Evolutionary conservation across 495 filamentous ascomycete genomes (phyloP), one percentile per base, ranked within the genome.

Genomic region (Articulospora tetracladia): DNA sequence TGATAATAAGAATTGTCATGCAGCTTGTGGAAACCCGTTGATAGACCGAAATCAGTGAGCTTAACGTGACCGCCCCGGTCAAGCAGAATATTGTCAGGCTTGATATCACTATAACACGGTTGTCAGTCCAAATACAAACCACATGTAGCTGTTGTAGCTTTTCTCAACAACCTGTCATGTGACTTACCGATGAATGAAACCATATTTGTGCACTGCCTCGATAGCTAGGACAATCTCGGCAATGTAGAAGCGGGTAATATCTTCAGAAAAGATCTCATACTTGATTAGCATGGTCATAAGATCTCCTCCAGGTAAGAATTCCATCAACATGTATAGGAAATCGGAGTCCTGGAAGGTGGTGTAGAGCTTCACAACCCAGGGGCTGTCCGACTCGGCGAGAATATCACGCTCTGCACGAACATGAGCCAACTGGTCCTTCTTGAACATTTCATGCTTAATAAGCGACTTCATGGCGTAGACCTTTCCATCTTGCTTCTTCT

Each of bases 201-300:
- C 94, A 64, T 97, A 83, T 71, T 93, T 95, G 72, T 99, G 94
- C 46, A 99, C 94, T 1, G 94, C 93, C 69, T 99, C 95, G 62
- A 99, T 97, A 10, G 94, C 95, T 73, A 97, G 83, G 22, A 96
- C 90, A 68, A 98, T 93, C 74, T 99, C 93, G 24, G 95, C 94
- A 84, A 99, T 98, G 76, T 99, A 99, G 77, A 99, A 99, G 17
- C 95, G 85, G 30, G 94, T 99, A 65, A 99, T 97, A 60, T 98
- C 94, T 70, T 97, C 92, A 0, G 92, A 95, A 75, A 99, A 99
- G 68, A 99, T 96, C 72, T 99, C 94, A 70, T 99, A 98, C 78
- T 97, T 98, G 76, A 99, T 99, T 66, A 99, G 82, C 94, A 99
- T 99, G 30, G 94, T 99, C 94, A 99, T 99, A 69, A 99, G 74